Conservation (phyloP, 768 basidiomycete genomes). For the Phaffia australis region DNA sequence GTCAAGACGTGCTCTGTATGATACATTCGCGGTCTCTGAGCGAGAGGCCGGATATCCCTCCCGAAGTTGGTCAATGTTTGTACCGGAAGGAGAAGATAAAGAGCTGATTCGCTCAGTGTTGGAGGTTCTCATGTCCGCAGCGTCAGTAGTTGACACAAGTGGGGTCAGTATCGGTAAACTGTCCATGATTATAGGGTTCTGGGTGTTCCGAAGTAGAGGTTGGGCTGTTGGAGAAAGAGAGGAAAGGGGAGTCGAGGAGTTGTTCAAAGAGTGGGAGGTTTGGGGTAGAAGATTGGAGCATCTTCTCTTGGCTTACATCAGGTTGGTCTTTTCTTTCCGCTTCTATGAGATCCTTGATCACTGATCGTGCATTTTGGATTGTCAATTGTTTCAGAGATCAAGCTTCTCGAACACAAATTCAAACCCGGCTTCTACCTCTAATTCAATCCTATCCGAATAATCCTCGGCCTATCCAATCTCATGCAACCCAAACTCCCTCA, state of each 20-base stretch:
- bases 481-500: neutral
- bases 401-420: neutral
- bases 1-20: neutral
- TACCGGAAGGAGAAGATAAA: slow-evolving; percentile 6
- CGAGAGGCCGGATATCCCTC: neutral
- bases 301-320: slow-evolving; percentile 1
- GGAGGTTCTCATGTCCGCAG: neutral
- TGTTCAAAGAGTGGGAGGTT: slow-evolving; percentile 1
- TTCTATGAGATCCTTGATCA: neutral
- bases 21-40: slow-evolving; percentile 5
- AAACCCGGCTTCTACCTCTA: slow-evolving; percentile 1
- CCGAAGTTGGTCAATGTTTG: neutral
- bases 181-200: neutral
- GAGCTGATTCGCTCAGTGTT: neutral
- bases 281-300: slow-evolving; percentile 12
- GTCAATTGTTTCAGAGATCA: neutral
- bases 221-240: neutral
- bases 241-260: slow-evolving; percentile 5
- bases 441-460: slow-evolving; percentile 7
- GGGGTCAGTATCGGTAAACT: neutral
- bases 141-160: neutral
- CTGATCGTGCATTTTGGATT: neutral
- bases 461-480: neutral
- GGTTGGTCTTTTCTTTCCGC: neutral
- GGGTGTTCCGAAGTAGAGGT: slow-evolving; percentile 4